Evolutionary conservation across 805 yeast genomes (phyloP).

Genomic region (Ogataea glucozyma): DNA sequence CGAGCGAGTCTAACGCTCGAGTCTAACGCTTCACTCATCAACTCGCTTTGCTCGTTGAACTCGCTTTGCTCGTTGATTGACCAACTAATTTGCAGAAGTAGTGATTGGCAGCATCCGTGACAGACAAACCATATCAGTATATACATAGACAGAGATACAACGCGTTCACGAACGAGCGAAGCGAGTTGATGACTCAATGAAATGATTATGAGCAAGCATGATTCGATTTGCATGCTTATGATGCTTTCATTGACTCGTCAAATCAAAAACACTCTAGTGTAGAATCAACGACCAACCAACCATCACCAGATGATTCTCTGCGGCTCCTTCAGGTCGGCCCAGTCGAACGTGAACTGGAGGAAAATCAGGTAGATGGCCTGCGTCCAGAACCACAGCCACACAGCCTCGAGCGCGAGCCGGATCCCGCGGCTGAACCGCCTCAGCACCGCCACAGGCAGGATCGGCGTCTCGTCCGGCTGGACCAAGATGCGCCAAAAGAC

Average conservation of each 20-base stretch:
- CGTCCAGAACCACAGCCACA: conserved; percentile 63
- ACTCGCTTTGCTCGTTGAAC: too few species aligned
- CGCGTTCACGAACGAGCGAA: background rate
- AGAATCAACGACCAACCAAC: conserved; percentile 1
- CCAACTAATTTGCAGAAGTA: too few species aligned
- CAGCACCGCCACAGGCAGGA: conserved; percentile 21
- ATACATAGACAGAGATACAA: background rate
- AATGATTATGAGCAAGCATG: too few species aligned
- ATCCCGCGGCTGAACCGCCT: conserved; percentile 28
- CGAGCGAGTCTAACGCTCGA: too few species aligned
- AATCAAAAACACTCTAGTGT: background rate
- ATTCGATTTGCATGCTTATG: too few species aligned
- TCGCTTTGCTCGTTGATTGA: too few species aligned
- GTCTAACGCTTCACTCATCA: too few species aligned
- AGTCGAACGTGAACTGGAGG: conserved; percentile 58
- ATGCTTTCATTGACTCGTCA: too few species aligned
- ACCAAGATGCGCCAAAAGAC: conserved; percentile 68
- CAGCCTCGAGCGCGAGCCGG: conserved; percentile 53
- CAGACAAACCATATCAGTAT: background rate
- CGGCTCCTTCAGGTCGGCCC: conserved; percentile 60
- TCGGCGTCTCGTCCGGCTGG: conserved; percentile 39
- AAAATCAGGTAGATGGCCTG: conserved; percentile 55
- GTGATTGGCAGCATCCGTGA: too few species aligned
- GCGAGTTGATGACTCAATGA: too few species aligned
- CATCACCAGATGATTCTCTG: conserved; percentile 89